A percentile compares a stretch with the other conserved stretches of the same genome.
Evolutionary conservation across 495 filamentous ascomycete species (phyloP).

Genomic region (Pyrenopolyporus hunteri): DNA sequence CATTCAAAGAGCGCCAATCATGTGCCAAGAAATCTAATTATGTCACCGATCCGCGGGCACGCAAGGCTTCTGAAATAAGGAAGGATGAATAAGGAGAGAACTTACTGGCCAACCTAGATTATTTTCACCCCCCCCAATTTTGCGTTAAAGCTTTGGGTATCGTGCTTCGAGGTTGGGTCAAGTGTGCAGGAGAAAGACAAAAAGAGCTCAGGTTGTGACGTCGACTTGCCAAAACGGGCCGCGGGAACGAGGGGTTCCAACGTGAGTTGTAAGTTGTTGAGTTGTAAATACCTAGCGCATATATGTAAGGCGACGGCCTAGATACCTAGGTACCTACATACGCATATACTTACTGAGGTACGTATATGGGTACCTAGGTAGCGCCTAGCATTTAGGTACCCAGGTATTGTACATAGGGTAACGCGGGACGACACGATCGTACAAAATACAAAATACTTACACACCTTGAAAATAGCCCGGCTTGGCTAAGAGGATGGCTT

Average conservation of each 20-base stretch:
- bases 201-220: neutral
- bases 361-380: too few species aligned
- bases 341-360: too few species aligned
- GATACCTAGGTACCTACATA: too few species aligned
- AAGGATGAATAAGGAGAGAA: too few species aligned
- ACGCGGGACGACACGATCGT: too few species aligned
- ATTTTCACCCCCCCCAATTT: slow-evolving; percentile 30
- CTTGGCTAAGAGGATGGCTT: neutral
- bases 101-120: slow-evolving; percentile 14
- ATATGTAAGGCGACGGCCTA: too few species aligned
- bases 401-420: too few species aligned
- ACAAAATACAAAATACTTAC: neutral
- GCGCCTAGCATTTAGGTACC: too few species aligned
- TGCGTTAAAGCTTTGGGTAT: slow-evolving; percentile 23
- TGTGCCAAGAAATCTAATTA: slow-evolving; percentile 15
- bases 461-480: slow-evolving; percentile 4
- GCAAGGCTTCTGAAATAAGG: slow-evolving; percentile 24
- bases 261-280: too few species aligned
- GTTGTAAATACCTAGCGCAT: neutral
- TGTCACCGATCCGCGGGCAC: slow-evolving; percentile 28
- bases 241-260: neutral
- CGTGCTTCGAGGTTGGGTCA: slow-evolving; percentile 14
- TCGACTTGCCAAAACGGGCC: neutral
- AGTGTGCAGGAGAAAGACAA: slow-evolving; percentile 4
- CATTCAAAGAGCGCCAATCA: slow-evolving; percentile 20